Evolutionary conservation across 192 early-diverging fungal genomes (phyloP).

Genomic region (Coemansia sp.): DNA sequence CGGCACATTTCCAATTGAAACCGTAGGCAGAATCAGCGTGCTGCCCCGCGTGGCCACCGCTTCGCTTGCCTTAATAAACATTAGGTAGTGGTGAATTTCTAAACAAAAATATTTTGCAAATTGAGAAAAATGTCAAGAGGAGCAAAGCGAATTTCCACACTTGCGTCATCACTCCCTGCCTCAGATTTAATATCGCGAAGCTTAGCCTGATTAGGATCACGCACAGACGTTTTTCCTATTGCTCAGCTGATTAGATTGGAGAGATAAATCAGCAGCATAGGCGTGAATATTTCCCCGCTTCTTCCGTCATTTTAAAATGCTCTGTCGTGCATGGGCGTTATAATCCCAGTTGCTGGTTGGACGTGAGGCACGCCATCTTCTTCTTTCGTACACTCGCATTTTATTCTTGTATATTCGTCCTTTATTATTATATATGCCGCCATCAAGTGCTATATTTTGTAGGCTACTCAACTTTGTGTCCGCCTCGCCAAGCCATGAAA

Average conservation of each 20-base stretch:
- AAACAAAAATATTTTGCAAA: neutral
- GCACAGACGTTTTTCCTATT: neutral
- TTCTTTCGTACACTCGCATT: neutral
- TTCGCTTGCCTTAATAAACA: slow-evolving; percentile 6
- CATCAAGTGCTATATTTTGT: neutral
- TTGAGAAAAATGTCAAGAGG: neutral
- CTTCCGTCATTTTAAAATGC: neutral
- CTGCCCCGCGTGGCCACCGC: slow-evolving; percentile 23
- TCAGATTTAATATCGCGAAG: neutral
- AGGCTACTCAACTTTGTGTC: neutral
- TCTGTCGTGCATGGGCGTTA: neutral
- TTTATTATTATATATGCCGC: neutral
- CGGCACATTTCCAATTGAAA: slow-evolving; percentile 81
- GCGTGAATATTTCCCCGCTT: neutral
- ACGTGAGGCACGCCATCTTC: neutral
- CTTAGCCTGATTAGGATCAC: neutral
- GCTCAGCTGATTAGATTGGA: neutral
- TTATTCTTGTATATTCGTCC: neutral
- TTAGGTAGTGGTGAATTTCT: neutral
- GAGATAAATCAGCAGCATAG: neutral
- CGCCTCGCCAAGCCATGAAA: neutral
- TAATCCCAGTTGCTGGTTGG: neutral
- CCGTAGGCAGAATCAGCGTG: slow-evolving; percentile 58
- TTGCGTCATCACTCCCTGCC: slow-evolving; percentile 5
- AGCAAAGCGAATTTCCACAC: neutral